phyloP scores from a whole-genome alignment of 2,329 filamentous ascomycete species.

The Alternaria atra region DNA sequence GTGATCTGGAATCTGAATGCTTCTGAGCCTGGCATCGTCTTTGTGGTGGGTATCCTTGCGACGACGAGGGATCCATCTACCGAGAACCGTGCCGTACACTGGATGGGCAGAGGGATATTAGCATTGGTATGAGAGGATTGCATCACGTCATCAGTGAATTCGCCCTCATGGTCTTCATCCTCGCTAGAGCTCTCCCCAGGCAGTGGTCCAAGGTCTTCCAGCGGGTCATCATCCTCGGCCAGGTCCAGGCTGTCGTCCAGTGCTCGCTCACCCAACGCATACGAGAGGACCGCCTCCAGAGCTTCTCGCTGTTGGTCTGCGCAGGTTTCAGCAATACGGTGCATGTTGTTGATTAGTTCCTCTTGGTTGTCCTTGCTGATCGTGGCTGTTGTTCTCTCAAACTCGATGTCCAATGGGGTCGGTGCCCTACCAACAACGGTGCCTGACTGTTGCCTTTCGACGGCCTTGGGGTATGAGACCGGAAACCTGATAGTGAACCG shows the following conservation, averaged over 20 bases:
- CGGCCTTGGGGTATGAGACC: slow-evolving; percentile 63
- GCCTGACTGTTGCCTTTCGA: slow-evolving; percentile 44
- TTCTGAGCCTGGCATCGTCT: slow-evolving; percentile 33
- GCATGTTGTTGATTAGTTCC: slow-evolving; percentile 60
- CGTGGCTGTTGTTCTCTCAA: slow-evolving; percentile 65
- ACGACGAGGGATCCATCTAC: slow-evolving; percentile 63
- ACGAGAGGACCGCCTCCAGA: slow-evolving; percentile 69
- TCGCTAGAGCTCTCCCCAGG: slow-evolving; percentile 81
- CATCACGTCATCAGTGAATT: slow-evolving; percentile 58
- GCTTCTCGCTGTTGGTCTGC: slow-evolving; percentile 63
- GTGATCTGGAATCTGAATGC: slow-evolving; percentile 41
- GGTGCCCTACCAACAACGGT: slow-evolving; percentile 41
- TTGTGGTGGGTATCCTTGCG: slow-evolving; percentile 58
- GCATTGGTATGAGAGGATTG: slow-evolving; percentile 67
- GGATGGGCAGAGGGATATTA: slow-evolving; percentile 70
- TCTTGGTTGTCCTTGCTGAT: slow-evolving; percentile 62
- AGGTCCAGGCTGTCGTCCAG: slow-evolving; percentile 65
- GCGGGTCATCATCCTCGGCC: slow-evolving; percentile 64
- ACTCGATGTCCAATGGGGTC: slow-evolving; percentile 60
- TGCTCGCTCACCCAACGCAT: slow-evolving; percentile 66
- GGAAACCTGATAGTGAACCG: slow-evolving; percentile 68
- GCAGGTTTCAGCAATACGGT: slow-evolving; percentile 64
- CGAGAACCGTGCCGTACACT: slow-evolving; percentile 66
- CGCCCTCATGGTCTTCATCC: slow-evolving; percentile 73
- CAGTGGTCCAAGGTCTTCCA: slow-evolving; percentile 44